Conservation (phyloP, 345 rosid genomes). For the Litchi chinensis region DNA sequence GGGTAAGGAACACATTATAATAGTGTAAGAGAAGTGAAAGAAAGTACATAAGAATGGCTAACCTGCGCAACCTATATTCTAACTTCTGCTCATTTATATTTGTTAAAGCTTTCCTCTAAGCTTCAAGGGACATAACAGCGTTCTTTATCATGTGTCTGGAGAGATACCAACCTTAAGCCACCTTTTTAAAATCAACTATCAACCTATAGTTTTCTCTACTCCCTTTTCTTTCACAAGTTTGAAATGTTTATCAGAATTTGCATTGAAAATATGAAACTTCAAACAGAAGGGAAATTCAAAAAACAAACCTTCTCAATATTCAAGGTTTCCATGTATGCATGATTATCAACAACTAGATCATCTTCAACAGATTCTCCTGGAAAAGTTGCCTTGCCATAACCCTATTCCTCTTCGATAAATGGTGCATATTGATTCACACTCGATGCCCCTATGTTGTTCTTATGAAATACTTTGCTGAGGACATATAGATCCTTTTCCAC, state of each 20-base stretch:
- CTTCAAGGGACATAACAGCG: too few relatives aligned
- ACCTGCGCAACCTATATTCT: not conserved
- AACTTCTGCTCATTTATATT: too few relatives aligned
- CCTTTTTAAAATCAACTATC: not conserved
- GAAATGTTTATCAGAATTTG: not conserved
- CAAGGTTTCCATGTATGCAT: slow-evolving; percentile 22
- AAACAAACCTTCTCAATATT: slow-evolving; percentile 44
- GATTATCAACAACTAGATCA: slow-evolving; percentile 32
- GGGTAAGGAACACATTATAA: not conserved
- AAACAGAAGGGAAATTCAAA: not conserved
- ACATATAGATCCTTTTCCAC: slow-evolving; percentile 63
- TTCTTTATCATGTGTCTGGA: too few relatives aligned
- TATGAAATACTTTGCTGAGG: slow-evolving; percentile 84
- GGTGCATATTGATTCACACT: slow-evolving; percentile 80
- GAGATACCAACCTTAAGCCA: too few relatives aligned
- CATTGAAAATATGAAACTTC: not conserved
- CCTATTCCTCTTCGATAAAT: slow-evolving; percentile 77
- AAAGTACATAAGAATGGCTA: not conserved
- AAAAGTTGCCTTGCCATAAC: slow-evolving; percentile 50
- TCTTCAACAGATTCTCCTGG: slow-evolving; percentile 61
- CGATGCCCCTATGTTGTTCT: slow-evolving; percentile 90
- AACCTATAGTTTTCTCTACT: not conserved
- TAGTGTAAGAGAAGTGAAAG: not conserved
- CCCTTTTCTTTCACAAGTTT: not conserved
- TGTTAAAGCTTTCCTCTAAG: too few relatives aligned